Percentiles rank a stretch among this genome's conserved stretches.
phyloP scores from a whole-genome alignment of 768 basidiomycete genomes.

The Lyophyllum semitale region DNA sequence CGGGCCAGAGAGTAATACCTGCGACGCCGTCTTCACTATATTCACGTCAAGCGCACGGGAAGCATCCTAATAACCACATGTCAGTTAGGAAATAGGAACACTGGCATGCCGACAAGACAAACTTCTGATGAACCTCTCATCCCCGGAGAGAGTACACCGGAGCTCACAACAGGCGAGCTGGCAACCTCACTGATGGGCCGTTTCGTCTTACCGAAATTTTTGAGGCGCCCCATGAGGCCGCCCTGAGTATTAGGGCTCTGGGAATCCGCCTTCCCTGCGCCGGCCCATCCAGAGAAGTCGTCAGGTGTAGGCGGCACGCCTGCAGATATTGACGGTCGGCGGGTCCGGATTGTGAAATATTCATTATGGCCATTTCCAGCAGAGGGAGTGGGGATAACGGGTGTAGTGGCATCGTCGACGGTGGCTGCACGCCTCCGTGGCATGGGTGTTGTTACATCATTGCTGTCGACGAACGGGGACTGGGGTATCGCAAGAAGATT shows the following conservation, averaged over 20 bases:
- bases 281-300: slow-evolving; percentile 50
- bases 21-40: slow-evolving; percentile 49
- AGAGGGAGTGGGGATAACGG: slow-evolving; percentile 16
- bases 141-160: slow-evolving; percentile 22
- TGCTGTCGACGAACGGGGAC: slow-evolving; percentile 33
- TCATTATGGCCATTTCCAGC: slow-evolving; percentile 38
- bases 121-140: slow-evolving; percentile 26
- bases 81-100: neutral
- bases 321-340: slow-evolving; percentile 45
- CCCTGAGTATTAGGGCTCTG: slow-evolving; percentile 53
- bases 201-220: slow-evolving; percentile 66
- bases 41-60: slow-evolving; percentile 18
- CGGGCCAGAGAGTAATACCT: slow-evolving; percentile 54
- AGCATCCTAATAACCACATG: slow-evolving; percentile 13
- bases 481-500: slow-evolving; percentile 41
- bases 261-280: slow-evolving; percentile 34
- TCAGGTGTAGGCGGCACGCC: slow-evolving; percentile 42
- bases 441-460: slow-evolving; percentile 34
- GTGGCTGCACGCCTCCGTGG: slow-evolving; percentile 43
- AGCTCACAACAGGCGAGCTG: slow-evolving; percentile 26
- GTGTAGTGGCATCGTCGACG: slow-evolving; percentile 32
- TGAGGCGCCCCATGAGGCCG: slow-evolving; percentile 80
- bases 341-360: slow-evolving; percentile 51
- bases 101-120: neutral
- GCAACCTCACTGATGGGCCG: slow-evolving; percentile 35